Base-by-base conservation (phyloP, 1,284 basidiomycete species). In the Vanrija sp. region DNA sequence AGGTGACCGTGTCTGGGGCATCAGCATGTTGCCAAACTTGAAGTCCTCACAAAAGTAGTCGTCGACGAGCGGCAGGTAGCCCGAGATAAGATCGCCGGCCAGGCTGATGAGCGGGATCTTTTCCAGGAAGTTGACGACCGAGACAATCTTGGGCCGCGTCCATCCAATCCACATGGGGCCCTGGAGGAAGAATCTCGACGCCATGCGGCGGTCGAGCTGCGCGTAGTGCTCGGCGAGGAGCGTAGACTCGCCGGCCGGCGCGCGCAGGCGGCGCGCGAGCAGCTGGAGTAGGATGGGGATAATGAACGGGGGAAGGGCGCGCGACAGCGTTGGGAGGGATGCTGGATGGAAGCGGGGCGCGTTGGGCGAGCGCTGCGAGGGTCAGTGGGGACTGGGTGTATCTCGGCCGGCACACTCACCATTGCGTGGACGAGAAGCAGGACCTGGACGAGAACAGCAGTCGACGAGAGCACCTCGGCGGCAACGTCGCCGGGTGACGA, bases 41-140 rank as follows among this genome's bases (percentile, higher is more conserved):
- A n/a, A n/a, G n/a, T n/a, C n/a, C 89, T 68, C 65, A 92, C 90
- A 96, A 78, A 95, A 87, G 78, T 95, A 95, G 70, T 93, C 89
- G 74, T 97, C 88, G 60, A 97, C 90, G 65, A 97, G 78, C 10
- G 91, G 91, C 60, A 96, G 83, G 86, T 94, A 97, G 67, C 94
- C 92, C 61, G 84, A 84, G 57, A 93, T 75, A 51, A 96, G 78
- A 20, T 85, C 84, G 52, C 89, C 83, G 27, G 92, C 75, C 47
- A 95, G 69, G 23, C 87, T 85, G 23, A 97, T 66, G 36, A 95
- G 56, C 22, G 91, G 90, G 47, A 82, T 81, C 56, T 79, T 78
- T 18, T 84, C 80, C 22, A 85, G 81, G 42, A 73, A 77, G 44
- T 82, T 76, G 16, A 62, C 82, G 82, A 66, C 88, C 71, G 10